These are phyloP conservation scores for Backusella sp. DNA, from an alignment of 192 early-diverging fungal genomes.

Conservation along the genomic window DNA sequence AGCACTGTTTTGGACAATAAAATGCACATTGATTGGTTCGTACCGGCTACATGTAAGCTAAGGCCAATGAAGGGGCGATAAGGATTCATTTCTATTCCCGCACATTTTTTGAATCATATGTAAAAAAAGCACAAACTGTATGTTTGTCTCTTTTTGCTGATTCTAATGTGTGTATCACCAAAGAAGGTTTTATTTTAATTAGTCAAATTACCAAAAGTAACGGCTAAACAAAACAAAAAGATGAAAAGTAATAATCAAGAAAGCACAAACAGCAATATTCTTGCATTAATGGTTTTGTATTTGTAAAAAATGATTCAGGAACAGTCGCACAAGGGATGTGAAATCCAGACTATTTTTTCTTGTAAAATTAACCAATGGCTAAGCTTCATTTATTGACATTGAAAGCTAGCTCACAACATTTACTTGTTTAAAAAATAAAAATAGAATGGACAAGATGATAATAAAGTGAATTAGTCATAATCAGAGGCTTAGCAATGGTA, in stretches of 20 bases:
- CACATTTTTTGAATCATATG: neutral
- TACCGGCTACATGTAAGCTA: neutral
- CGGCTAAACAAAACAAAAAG: neutral
- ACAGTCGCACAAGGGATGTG: neutral
- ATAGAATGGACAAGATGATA: too few species aligned
- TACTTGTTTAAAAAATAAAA: too few species aligned
- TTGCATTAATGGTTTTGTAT: neutral
- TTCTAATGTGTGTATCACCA: neutral
- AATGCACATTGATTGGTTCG: neutral
- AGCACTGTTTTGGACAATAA: neutral
- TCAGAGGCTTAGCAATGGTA: too few species aligned
- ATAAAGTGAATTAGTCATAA: too few species aligned
- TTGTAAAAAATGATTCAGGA: constrained; percentile 3
- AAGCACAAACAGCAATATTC: neutral
- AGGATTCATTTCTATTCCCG: neutral
- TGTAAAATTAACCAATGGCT: neutral
- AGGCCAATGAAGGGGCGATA: neutral
- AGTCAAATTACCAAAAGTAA: neutral
- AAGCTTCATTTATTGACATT: neutral
- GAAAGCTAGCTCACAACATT: too few species aligned
- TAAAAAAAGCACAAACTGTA: neutral
- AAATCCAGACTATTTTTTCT: neutral
- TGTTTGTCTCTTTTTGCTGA: neutral
- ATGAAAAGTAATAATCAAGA: neutral
- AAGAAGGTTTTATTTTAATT: neutral